Conservation (phyloP, 208 protist species). For the Acanthamoeba triangularis region DNA sequence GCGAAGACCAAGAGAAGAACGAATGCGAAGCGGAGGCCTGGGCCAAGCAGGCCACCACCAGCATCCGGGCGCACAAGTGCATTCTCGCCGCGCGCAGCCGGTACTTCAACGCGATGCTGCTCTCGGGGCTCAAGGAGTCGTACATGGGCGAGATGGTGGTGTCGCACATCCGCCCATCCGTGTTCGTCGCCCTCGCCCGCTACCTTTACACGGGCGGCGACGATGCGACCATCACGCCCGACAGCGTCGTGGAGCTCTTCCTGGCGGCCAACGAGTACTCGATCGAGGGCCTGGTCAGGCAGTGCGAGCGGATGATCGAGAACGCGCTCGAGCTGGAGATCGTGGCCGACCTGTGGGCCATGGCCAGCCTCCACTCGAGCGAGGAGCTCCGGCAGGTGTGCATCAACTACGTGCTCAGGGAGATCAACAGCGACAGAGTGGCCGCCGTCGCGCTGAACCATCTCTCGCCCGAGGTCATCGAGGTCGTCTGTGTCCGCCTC, state of each 20-base stretch:
- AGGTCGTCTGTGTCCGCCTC: not conserved
- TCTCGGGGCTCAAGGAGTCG: constrained; percentile 21
- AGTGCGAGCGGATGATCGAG: constrained; percentile 41
- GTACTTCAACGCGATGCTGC: constrained; percentile 23
- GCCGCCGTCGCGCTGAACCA: not conserved
- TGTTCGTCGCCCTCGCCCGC: not conserved
- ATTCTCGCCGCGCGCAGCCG: not conserved
- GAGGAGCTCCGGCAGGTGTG: constrained; percentile 18
- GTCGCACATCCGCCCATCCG: not conserved
- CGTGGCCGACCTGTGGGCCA: not conserved
- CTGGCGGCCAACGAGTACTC: constrained; percentile 15
- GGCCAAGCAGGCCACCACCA: not conserved
- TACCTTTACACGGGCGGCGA: not conserved
- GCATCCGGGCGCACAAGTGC: not conserved
- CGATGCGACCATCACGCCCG: not conserved
- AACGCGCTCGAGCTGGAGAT: constrained; percentile 20
- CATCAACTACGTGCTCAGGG: constrained; percentile 7
- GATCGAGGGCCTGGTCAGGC: constrained; percentile 9
- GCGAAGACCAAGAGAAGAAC: not conserved
- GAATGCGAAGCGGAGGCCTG: not conserved
- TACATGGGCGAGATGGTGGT: not conserved
- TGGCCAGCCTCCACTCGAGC: not conserved
- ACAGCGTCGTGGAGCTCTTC: constrained; percentile 9
- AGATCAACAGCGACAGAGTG: not conserved
- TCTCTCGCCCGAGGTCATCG: not conserved